phyloP scores from a whole-genome alignment of 768 basidiomycete genomes.

The Fibroporia radiculosa region DNA sequence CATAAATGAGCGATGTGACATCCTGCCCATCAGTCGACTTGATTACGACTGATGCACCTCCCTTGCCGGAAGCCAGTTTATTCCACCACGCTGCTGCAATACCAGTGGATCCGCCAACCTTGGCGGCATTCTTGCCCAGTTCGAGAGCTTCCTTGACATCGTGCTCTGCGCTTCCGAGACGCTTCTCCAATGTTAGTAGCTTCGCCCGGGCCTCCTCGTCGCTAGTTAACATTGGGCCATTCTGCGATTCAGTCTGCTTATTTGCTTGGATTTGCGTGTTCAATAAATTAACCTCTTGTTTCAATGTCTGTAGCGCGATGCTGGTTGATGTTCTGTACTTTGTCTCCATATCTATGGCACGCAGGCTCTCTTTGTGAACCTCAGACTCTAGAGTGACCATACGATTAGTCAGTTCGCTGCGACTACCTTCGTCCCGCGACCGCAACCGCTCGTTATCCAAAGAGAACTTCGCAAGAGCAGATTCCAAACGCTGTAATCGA shows the following conservation, averaged over 20 bases:
- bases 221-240: slow-evolving; percentile 16
- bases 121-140: slow-evolving; percentile 40
- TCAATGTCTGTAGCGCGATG: slow-evolving; percentile 40
- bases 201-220: slow-evolving; percentile 54
- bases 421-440: slow-evolving; percentile 42
- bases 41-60: slow-evolving; percentile 39
- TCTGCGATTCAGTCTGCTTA: slow-evolving; percentile 15
- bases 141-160: slow-evolving; percentile 70
- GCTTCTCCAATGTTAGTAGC: slow-evolving; percentile 53
- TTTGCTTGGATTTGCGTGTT: slow-evolving; percentile 33
- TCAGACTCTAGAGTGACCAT: slow-evolving; percentile 51
- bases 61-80: slow-evolving; percentile 41
- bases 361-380: slow-evolving; percentile 38
- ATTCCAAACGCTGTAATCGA: slow-evolving; percentile 58
- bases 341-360: slow-evolving; percentile 46
- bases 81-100: slow-evolving; percentile 61
- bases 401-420: slow-evolving; percentile 44
- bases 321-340: slow-evolving; percentile 32
- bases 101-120: slow-evolving; percentile 27
- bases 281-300: slow-evolving; percentile 48
- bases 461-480: slow-evolving; percentile 51
- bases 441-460: slow-evolving; percentile 44
- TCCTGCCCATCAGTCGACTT: slow-evolving; percentile 73
- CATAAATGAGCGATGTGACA: slow-evolving; percentile 57
- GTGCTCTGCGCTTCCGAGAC: slow-evolving; percentile 52